A percentile compares a stretch with the other conserved stretches of the same genome.
phyloP scores from a whole-genome alignment of 805 yeast genomes.

The Ogataea pini region DNA sequence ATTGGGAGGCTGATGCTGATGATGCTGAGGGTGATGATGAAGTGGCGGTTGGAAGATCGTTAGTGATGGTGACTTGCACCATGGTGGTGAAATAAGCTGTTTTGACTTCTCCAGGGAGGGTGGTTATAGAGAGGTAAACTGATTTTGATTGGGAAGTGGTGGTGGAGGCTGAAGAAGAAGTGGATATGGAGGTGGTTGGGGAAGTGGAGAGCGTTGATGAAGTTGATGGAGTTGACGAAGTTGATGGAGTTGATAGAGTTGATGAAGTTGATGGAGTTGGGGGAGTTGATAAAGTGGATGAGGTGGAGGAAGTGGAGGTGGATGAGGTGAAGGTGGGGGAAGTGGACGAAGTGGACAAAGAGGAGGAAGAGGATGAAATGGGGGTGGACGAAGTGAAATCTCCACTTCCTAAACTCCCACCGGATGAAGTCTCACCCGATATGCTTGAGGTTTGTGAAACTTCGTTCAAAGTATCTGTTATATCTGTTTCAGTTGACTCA shows the following conservation, averaged over 20 bases:
- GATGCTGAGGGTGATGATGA: conserved; percentile 4
- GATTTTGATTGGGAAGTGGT: conserved; percentile 11
- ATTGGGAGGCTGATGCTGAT: conserved; percentile 3
- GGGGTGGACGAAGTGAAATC: conserved; percentile 13
- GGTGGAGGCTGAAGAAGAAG: conserved; percentile 15
- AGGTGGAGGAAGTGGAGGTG: conserved; percentile 8
- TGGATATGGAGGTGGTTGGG: conserved; percentile 13
- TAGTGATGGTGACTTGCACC: conserved; percentile 20
- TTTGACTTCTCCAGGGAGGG: conserved; percentile 24
- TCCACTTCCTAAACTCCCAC: too few relatives aligned
- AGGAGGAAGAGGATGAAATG: conserved; percentile 13
- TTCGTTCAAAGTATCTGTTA: not conserved
- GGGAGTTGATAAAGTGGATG: conserved; percentile 14
- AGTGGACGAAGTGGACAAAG: conserved; percentile 7
- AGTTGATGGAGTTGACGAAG: conserved; percentile 16
- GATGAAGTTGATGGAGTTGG: conserved; percentile 9
- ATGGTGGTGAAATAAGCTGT: conserved; percentile 28
- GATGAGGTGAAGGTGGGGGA: conserved; percentile 18
- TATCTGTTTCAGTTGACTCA: not conserved
- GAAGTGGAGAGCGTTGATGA: conserved; percentile 17
- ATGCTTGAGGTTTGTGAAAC: not conserved
- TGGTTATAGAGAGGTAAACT: conserved; percentile 20
- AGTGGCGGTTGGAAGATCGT: conserved; percentile 14
- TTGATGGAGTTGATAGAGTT: conserved; percentile 10
- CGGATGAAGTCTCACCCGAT: too few relatives aligned